These are phyloP conservation scores for Candida palmyrensis DNA, from an alignment of 805 yeast species.

Conservation along the genomic window DNA sequence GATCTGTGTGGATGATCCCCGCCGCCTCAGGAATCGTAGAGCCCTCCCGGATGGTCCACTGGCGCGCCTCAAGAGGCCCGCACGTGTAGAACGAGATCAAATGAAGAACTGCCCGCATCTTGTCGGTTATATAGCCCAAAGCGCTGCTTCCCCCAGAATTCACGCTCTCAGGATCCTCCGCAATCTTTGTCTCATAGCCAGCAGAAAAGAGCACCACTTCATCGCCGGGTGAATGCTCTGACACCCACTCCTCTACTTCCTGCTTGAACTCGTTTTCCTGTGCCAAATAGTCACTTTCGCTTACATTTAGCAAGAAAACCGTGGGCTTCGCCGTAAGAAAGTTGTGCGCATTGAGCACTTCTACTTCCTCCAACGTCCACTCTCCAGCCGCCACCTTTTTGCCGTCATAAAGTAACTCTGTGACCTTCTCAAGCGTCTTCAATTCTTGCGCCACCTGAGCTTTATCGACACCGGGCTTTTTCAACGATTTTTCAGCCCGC, in stretches of 20 bases:
- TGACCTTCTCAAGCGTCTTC: constrained; percentile 26
- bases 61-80: constrained; percentile 79
- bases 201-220: constrained; percentile 39
- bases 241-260: constrained; percentile 61
- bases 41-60: constrained; percentile 80
- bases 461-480: constrained; percentile 24
- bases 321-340: constrained; percentile 89
- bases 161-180: constrained; percentile 6
- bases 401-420: constrained; percentile 40
- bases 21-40: constrained; percentile 87
- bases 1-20: constrained; percentile 81
- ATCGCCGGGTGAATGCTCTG: constrained; percentile 57
- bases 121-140: constrained; percentile 56
- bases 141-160: constrained; percentile 36
- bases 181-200: constrained; percentile 37
- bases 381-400: constrained; percentile 60
- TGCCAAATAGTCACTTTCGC: constrained; percentile 58
- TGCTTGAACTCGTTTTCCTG: constrained; percentile 47
- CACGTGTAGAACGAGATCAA: constrained; percentile 84
- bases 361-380: constrained; percentile 56
- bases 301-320: constrained; percentile 68
- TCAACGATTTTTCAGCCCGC: constrained; percentile 20
- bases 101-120: constrained; percentile 63
- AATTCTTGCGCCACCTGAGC: constrained; percentile 21
- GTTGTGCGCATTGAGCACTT: constrained; percentile 62